phyloP scores from a whole-genome alignment of 1,284 basidiomycete genomes.

The Leccinum angustisporum region DNA sequence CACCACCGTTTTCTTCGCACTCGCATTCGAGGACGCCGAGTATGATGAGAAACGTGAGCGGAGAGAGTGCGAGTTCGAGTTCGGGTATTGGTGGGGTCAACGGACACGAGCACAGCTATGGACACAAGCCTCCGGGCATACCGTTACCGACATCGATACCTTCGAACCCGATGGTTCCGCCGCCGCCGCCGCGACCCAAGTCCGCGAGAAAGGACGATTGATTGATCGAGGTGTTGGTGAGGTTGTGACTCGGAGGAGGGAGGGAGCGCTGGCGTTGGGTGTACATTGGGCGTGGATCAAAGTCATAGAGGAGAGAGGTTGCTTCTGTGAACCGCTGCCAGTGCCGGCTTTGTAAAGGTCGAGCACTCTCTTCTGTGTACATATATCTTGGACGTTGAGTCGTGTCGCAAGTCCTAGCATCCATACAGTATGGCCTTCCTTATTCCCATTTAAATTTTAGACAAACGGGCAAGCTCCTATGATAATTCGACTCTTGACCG shows the following conservation, averaged over 20 bases:
- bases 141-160: constrained; percentile 23
- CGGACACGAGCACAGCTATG: neutral
- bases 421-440: neutral
- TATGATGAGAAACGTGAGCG: constrained; percentile 16
- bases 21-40: constrained; percentile 12
- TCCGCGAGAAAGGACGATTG: constrained; percentile 47
- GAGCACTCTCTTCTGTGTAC: neutral
- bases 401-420: neutral
- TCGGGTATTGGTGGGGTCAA: neutral
- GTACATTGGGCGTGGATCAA: neutral
- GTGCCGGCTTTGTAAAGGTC: neutral
- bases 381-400: neutral
- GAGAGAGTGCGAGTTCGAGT: constrained; percentile 15
- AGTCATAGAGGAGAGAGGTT: neutral
- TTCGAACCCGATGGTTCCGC: constrained; percentile 15
- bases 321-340: neutral
- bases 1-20: neutral
- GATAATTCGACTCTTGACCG: too few species aligned
- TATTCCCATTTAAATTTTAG: neutral
- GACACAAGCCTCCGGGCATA: constrained; percentile 7
- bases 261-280: neutral
- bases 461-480: too few species aligned
- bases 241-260: neutral
- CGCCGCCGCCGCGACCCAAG: constrained; percentile 28
- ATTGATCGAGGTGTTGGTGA: neutral